Conservation (phyloP, 495 filamentous ascomycete species). For the Annulohypoxylon nitens region DNA sequence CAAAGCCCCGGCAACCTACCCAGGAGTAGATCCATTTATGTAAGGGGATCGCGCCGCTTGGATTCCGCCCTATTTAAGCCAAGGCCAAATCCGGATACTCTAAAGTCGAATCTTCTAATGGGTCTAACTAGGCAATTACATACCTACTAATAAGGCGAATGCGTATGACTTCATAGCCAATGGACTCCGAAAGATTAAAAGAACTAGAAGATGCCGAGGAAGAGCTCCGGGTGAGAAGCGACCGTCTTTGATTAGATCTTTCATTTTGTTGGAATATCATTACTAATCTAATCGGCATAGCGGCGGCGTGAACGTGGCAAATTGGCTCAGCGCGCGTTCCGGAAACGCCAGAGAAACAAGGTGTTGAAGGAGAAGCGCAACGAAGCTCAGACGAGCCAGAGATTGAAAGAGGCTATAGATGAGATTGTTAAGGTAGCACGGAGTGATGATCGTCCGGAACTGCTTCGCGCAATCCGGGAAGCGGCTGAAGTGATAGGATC, state of each 20-base stretch:
- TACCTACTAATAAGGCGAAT: not conserved
- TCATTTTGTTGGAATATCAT: not conserved
- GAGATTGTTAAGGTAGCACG: conserved; percentile 24
- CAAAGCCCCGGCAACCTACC: not conserved
- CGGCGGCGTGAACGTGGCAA: conserved; percentile 47
- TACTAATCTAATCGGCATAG: conserved; percentile 30
- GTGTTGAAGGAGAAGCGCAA: conserved; percentile 11
- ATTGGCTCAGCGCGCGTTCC: conserved; percentile 41
- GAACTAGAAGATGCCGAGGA: conserved; percentile 30
- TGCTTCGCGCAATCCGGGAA: conserved; percentile 34
- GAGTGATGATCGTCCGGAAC: conserved; percentile 27
- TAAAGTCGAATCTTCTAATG: not conserved
- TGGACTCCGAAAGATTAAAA: conserved; percentile 29
- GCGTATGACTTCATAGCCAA: not conserved
- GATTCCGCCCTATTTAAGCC: not conserved
- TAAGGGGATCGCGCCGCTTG: not conserved
- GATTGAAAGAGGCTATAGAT: conserved; percentile 39
- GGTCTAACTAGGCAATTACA: not conserved
- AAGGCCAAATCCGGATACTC: not conserved
- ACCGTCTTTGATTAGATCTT: not conserved
- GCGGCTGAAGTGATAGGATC: conserved; percentile 35
- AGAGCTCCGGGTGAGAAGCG: conserved; percentile 28
- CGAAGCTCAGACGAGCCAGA: conserved; percentile 19
- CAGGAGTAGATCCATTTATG: not conserved
- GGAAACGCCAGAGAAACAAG: conserved; percentile 36